phyloP scores from a whole-genome alignment of 805 yeast species.

The Pichia cabralensis region DNA sequence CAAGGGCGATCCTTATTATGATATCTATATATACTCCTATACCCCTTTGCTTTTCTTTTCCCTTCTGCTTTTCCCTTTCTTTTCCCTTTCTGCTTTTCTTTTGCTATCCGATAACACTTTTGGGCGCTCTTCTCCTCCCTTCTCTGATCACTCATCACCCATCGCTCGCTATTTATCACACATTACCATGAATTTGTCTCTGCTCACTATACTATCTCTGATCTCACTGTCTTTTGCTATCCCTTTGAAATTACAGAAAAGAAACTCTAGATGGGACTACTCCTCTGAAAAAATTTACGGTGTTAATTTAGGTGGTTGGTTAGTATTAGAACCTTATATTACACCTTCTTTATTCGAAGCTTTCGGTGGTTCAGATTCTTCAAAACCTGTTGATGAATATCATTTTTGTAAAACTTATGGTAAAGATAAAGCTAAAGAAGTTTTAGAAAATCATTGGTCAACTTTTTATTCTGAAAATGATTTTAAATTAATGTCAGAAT shows the following conservation, averaged over 20 bases:
- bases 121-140: not conserved
- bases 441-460: slow-evolving; percentile 65
- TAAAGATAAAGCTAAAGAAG: slow-evolving; percentile 37
- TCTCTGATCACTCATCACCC: not conserved
- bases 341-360: slow-evolving; percentile 66
- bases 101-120: too few species aligned
- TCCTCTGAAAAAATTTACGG: slow-evolving; percentile 34
- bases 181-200: not conserved
- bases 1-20: too few species aligned
- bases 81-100: too few species aligned
- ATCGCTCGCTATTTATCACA: not conserved
- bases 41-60: too few species aligned
- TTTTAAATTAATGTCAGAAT: slow-evolving; percentile 43
- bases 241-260: slow-evolving; percentile 21
- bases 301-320: slow-evolving; percentile 86
- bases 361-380: slow-evolving; percentile 30
- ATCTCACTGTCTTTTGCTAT: slow-evolving; percentile 12
- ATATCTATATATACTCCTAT: too few species aligned
- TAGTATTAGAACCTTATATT: slow-evolving; percentile 78
- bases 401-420: slow-evolving; percentile 57
- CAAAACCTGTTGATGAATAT: slow-evolving; percentile 76
- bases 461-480: slow-evolving; percentile 70
- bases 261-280: slow-evolving; percentile 26
- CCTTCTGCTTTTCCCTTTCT: too few species aligned
- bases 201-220: not conserved